Percentiles rank a stretch among this genome's conserved stretches.
Conservation (phyloP, 2,329 filamentous ascomycete genomes). For the Bipolaris sorokiniana region DNA sequence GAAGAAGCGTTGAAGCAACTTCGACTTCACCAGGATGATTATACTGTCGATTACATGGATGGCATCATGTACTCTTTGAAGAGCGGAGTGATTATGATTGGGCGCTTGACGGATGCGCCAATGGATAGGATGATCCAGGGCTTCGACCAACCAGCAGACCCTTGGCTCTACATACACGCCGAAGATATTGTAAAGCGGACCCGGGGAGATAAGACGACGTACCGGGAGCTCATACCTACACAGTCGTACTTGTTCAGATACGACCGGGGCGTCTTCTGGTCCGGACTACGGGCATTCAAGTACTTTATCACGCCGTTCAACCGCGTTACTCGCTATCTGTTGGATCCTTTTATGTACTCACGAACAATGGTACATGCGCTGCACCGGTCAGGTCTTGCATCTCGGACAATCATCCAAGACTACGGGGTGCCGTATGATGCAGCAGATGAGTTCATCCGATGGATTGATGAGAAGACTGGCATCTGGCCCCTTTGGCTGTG, state of each 20-base stretch:
- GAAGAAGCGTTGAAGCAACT: slow-evolving; percentile 59
- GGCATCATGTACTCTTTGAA: slow-evolving; percentile 67
- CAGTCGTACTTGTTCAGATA: slow-evolving; percentile 66
- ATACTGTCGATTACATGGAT: slow-evolving; percentile 69
- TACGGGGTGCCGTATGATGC: slow-evolving; percentile 63
- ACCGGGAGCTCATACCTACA: slow-evolving; percentile 54
- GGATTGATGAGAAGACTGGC: slow-evolving; percentile 55
- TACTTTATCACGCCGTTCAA: slow-evolving; percentile 69
- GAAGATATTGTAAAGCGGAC: slow-evolving; percentile 41
- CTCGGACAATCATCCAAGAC: slow-evolving; percentile 67
- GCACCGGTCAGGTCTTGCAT: slow-evolving; percentile 62
- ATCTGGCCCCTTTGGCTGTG: slow-evolving; percentile 67
- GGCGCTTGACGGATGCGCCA: slow-evolving; percentile 60
- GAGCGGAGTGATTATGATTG: slow-evolving; percentile 66
- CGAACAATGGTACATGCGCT: slow-evolving; percentile 68
- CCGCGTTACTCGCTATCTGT: slow-evolving; percentile 61
- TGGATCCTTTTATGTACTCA: slow-evolving; percentile 68
- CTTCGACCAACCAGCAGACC: slow-evolving; percentile 66
- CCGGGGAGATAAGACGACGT: slow-evolving; percentile 10
- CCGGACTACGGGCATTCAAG: slow-evolving; percentile 64
- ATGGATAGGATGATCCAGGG: slow-evolving; percentile 43
- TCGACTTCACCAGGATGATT: slow-evolving; percentile 52
- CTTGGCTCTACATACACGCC: slow-evolving; percentile 77
- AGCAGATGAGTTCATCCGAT: slow-evolving; percentile 61
- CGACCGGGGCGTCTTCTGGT: slow-evolving; percentile 71